phyloP scores from a whole-genome alignment of 2,329 filamentous ascomycete species.

The Aureobasidium vineae region DNA sequence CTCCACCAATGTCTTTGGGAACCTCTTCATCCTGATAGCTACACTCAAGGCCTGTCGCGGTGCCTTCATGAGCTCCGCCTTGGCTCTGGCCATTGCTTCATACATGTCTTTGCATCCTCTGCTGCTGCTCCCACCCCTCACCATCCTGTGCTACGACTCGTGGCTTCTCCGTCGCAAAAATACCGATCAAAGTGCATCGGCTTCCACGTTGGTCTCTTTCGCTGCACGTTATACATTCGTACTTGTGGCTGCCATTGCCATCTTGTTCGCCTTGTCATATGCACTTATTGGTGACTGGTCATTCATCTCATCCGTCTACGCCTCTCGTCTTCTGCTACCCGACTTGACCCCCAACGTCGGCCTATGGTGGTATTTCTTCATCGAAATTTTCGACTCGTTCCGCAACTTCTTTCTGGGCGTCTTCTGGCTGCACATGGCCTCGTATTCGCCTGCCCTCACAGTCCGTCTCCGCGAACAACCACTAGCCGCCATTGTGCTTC shows the following conservation, averaged over 20 bases:
- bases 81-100: conserved; percentile 80
- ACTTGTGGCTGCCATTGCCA: conserved; percentile 56
- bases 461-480: conserved; percentile 82
- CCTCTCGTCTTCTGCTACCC: conserved; percentile 83
- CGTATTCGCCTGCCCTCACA: conserved; percentile 83
- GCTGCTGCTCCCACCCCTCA: conserved; percentile 77
- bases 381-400: conserved; percentile 99
- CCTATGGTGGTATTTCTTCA: conserved; percentile 99
- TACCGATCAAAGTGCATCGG: neutral
- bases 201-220: conserved; percentile 30
- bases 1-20: conserved; percentile 85
- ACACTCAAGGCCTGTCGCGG: conserved; percentile 77
- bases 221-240: conserved; percentile 53
- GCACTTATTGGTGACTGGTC: conserved; percentile 78
- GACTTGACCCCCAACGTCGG: conserved; percentile 94
- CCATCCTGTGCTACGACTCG: conserved; percentile 73
- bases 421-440: conserved; percentile 92
- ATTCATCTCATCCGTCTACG: conserved; percentile 86
- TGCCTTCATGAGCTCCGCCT: conserved; percentile 68
- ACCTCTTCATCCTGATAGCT: conserved; percentile 80
- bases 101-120: conserved; percentile 92
- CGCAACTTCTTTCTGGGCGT: conserved; percentile 94
- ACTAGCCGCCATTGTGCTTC: conserved; percentile 76
- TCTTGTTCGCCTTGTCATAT: conserved; percentile 69
- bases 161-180: conserved; percentile 28